These are phyloP conservation scores for Vaccinium vitisidaea DNA, from an alignment of 148 eudicot species.

Conservation along the genomic window DNA sequence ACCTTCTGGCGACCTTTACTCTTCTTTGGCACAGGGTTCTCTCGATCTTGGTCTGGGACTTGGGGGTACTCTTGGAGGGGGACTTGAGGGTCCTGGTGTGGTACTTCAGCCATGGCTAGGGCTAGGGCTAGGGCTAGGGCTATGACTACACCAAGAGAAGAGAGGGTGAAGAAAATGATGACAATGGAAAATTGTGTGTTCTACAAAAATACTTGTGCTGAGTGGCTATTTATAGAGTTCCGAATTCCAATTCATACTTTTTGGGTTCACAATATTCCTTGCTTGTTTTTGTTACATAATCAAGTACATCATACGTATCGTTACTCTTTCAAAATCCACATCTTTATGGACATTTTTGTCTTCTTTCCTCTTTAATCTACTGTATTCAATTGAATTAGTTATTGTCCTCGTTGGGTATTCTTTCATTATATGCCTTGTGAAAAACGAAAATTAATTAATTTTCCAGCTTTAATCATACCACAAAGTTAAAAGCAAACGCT, in stretches of 20 bases:
- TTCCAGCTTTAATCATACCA: not conserved
- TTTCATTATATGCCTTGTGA: not conserved
- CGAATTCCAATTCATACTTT: not conserved
- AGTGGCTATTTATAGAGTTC: not conserved
- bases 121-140: no score
- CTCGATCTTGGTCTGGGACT: not conserved
- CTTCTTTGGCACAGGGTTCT: not conserved
- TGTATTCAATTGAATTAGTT: not conserved
- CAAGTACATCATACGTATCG: not conserved
- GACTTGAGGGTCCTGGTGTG: not conserved
- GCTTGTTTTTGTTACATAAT: not conserved
- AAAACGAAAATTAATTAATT: no score
- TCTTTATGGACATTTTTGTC: not conserved
- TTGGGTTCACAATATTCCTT: not conserved
- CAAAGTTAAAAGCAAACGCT: not conserved
- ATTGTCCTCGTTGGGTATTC: not conserved
- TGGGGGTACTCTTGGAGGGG: not conserved
- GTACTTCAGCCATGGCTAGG: not conserved
- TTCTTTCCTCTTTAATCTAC: not conserved
- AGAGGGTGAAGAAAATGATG: not conserved
- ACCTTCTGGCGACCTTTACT: constrained; percentile 14
- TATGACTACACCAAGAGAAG: not conserved
- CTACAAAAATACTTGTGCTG: not conserved
- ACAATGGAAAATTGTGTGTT: not conserved
- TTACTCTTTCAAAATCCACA: not conserved